phyloP scores from a whole-genome alignment of 257 asterid genomes.

The Plectranthus barbatus region DNA sequence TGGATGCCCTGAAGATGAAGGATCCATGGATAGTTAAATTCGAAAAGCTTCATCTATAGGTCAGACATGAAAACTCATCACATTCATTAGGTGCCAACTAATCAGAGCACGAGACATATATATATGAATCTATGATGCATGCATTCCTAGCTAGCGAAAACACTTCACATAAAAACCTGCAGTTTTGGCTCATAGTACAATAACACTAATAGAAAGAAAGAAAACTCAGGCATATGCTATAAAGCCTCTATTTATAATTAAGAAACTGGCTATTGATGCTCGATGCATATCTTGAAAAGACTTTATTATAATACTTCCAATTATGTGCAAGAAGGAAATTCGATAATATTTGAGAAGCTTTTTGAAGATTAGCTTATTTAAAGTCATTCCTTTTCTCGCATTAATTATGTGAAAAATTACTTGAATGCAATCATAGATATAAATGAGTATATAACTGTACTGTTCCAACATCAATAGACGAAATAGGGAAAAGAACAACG shows the following conservation, averaged over 20 bases:
- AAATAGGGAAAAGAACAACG: neutral
- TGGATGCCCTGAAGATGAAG: constrained; percentile 40
- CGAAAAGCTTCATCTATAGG: neutral
- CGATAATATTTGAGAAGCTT: neutral
- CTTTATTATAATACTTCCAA: neutral
- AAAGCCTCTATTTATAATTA: neutral
- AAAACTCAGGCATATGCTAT: neutral
- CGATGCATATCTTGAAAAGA: neutral
- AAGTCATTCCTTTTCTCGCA: neutral
- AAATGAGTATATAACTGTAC: neutral
- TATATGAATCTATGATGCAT: too few species aligned
- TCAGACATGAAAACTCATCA: neutral
- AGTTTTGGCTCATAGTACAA: neutral
- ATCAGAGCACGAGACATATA: neutral
- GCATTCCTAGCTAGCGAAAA: neutral
- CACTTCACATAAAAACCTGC: neutral
- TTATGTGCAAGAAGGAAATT: neutral
- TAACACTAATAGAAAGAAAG: neutral
- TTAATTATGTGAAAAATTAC: neutral
- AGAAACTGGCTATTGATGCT: neutral
- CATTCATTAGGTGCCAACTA: neutral
- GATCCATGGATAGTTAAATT: neutral
- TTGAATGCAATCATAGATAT: neutral
- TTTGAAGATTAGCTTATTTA: neutral
- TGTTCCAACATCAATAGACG: neutral